Percentiles rank a stretch among this genome's conserved stretches.
These are phyloP conservation scores for Claviceps fusiformis DNA, from an alignment of 2,329 filamentous ascomycete genomes.

Conservation along the genomic window DNA sequence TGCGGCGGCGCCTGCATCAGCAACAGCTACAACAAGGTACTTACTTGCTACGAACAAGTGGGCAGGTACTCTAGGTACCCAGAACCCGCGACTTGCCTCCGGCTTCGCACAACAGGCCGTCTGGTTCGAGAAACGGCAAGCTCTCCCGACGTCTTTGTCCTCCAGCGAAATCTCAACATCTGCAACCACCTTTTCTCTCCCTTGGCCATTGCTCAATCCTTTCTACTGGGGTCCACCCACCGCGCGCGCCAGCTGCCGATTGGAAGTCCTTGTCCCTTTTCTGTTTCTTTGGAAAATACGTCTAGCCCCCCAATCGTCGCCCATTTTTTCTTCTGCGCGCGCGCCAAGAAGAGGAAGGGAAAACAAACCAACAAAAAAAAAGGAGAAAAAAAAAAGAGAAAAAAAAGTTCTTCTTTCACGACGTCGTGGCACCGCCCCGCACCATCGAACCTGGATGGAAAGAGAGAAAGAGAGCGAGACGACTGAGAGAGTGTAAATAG, in stretches of 20 bases:
- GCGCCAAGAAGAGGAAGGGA: background rate
- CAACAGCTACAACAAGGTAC: no score
- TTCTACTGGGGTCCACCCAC: constrained; percentile 2
- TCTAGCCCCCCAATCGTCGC: background rate
- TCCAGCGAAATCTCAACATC: background rate
- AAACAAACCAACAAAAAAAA: no score
- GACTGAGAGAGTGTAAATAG: background rate
- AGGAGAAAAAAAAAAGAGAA: background rate
- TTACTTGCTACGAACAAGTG: no score
- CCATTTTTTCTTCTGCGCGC: background rate
- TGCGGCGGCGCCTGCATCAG: no score
- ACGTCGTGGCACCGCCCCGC: background rate
- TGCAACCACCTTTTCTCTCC: background rate
- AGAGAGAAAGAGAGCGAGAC: background rate
- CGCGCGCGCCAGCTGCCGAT: background rate
- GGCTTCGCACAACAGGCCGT: background rate
- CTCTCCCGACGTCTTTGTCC: background rate
- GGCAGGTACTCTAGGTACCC: no score
- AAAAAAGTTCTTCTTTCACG: background rate
- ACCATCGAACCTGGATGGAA: background rate
- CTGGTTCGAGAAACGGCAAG: background rate
- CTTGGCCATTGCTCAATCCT: constrained; percentile 3
- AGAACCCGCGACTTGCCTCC: no score
- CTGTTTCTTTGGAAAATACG: background rate
- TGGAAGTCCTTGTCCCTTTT: background rate